phyloP scores from a whole-genome alignment of 352 stramenopile species.

The Phytophthora meadii region DNA sequence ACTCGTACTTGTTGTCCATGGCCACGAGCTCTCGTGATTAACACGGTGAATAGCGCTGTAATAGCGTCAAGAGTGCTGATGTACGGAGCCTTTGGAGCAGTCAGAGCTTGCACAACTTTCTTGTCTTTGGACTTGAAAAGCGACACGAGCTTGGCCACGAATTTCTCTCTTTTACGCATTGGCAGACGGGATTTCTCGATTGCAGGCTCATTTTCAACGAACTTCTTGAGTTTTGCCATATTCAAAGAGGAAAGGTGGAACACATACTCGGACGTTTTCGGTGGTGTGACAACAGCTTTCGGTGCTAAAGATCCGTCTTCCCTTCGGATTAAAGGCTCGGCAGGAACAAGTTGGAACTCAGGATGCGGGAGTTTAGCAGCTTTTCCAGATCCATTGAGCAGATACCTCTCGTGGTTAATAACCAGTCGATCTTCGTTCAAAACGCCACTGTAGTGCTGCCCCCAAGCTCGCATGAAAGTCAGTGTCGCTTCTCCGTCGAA shows the following conservation, averaged over 20 bases:
- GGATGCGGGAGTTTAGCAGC: slow-evolving; percentile 35
- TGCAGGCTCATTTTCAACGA: not conserved
- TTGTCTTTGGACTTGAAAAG: slow-evolving; percentile 26
- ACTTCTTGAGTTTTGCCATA: slow-evolving; percentile 38
- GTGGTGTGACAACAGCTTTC: slow-evolving; percentile 20
- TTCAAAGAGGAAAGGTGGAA: slow-evolving; percentile 50
- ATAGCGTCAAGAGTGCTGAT: slow-evolving; percentile 60
- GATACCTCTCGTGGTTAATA: slow-evolving; percentile 50
- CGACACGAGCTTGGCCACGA: slow-evolving; percentile 11
- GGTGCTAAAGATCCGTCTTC: slow-evolving; percentile 30
- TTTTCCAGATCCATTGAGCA: slow-evolving; percentile 35
- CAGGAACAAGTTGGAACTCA: slow-evolving; percentile 41
- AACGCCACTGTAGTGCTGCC: slow-evolving; percentile 47
- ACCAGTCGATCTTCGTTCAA: slow-evolving; percentile 26
- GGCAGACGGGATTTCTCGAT: slow-evolving; percentile 1
- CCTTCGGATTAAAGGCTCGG: slow-evolving; percentile 22
- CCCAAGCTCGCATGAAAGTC: slow-evolving; percentile 64
- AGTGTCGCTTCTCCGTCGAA: slow-evolving; percentile 63
- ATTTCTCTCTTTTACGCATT: not conserved
- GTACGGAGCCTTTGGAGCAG: slow-evolving; percentile 26
- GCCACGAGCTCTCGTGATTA: slow-evolving; percentile 59
- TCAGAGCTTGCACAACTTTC: slow-evolving; percentile 6
- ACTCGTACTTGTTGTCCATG: slow-evolving; percentile 48
- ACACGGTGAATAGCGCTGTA: slow-evolving; percentile 54
- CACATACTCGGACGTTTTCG: slow-evolving; percentile 40